Conservation (phyloP, 2,329 filamentous ascomycete species). For the Claviceps sorghi region DNA sequence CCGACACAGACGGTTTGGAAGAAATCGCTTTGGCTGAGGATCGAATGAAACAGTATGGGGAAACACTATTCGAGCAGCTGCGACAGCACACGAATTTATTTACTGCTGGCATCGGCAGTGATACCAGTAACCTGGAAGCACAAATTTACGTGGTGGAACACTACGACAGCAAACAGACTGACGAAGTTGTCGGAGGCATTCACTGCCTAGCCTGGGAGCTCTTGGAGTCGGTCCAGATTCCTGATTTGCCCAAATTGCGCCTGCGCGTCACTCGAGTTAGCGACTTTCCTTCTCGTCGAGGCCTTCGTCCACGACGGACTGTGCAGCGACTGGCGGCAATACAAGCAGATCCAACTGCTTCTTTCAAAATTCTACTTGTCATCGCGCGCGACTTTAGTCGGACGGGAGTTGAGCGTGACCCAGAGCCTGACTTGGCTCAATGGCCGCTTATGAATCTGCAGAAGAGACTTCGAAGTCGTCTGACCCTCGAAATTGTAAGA, state of each 20-base stretch:
- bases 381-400: conserved; percentile 15
- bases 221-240: conserved; percentile 10
- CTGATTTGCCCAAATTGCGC: conserved; percentile 9
- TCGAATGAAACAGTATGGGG: conserved; percentile 11
- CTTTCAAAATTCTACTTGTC: conserved; percentile 14
- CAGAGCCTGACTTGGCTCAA: conserved; percentile 17
- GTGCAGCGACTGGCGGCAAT: conserved; percentile 9
- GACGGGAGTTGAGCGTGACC: conserved; percentile 13
- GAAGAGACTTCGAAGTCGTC: conserved; percentile 12
- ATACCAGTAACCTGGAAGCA: conserved; percentile 6
- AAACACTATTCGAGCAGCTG: conserved; percentile 11
- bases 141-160: conserved; percentile 15
- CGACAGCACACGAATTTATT: conserved; percentile 6
- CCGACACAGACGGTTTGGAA: conserved; percentile 1
- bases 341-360: conserved; percentile 9
- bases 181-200: conserved; percentile 7
- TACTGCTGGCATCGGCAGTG: background rate
- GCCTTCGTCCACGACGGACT: conserved; percentile 1
- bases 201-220: conserved; percentile 17
- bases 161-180: conserved; percentile 7
- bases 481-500: conserved; percentile 14
- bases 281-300: conserved; percentile 9
- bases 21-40: conserved; percentile 8
- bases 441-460: conserved; percentile 17
- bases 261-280: conserved; percentile 13